Percentiles rank a stretch among this genome's conserved stretches.
Conservation (phyloP, 2,329 filamentous ascomycete species). For the Fusarium nygamai region DNA sequence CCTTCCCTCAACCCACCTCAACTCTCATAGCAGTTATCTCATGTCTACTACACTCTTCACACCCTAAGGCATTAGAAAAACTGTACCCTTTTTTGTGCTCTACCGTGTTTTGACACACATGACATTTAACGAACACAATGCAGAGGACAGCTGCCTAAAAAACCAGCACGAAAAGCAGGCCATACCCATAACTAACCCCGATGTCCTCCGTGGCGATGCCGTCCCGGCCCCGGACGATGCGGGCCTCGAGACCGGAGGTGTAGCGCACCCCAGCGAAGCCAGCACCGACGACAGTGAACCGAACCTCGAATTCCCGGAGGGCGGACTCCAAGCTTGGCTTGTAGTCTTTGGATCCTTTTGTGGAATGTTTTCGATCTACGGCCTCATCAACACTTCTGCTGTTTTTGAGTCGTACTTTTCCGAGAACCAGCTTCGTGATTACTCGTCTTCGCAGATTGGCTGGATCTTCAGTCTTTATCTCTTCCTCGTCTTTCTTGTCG, state of each 20-base stretch:
- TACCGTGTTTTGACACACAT: slow-evolving; percentile 11
- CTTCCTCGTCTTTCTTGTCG: slow-evolving; percentile 83
- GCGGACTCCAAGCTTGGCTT: slow-evolving; percentile 73
- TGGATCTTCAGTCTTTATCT: slow-evolving; percentile 89
- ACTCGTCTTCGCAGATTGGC: slow-evolving; percentile 75
- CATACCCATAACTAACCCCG: slow-evolving; percentile 18
- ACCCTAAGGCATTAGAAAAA: not conserved
- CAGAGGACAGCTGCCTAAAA: slow-evolving; percentile 46
- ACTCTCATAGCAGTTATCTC: not conserved
- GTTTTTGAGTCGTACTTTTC: slow-evolving; percentile 79
- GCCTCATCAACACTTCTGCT: slow-evolving; percentile 68
- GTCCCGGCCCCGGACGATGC: slow-evolving; percentile 8
- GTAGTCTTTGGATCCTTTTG: slow-evolving; percentile 77
- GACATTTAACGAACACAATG: slow-evolving; percentile 37
- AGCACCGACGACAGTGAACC: not conserved
- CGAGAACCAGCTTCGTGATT: slow-evolving; percentile 74
- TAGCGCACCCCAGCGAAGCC: not conserved
- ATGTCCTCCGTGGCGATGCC: not conserved
- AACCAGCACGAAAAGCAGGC: slow-evolving; percentile 34
- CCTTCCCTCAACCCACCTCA: not conserved
- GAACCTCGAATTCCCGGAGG: slow-evolving; percentile 57
- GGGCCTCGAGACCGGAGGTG: slow-evolving; percentile 19
- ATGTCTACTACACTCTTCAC: not conserved
- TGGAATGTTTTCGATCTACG: slow-evolving; percentile 71
- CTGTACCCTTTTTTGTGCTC: slow-evolving; percentile 7